Evolutionary conservation across 345 rosid species (phyloP), one percentile per base, ranked within the genome.

Genomic region (Xanthoceras sorbifolium): DNA sequence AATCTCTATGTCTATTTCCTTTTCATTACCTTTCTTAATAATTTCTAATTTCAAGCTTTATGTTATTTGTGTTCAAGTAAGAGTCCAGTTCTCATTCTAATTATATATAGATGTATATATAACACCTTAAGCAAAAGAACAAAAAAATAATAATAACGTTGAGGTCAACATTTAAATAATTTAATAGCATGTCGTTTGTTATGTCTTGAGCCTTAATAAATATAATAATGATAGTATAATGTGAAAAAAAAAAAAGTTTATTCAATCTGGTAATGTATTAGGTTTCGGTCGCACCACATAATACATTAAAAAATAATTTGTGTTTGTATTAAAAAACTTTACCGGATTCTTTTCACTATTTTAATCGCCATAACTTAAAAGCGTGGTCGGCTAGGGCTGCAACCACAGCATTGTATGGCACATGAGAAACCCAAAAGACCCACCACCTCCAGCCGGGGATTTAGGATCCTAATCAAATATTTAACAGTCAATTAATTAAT

Each of bases 401-500:
- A 59, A 11, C 36, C 9, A 59, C 26, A 15, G 26, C 14, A n/a
- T n/a, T 5, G 26, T 36, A 25, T 28, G 9, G 28, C 77, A 74
- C 69, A 29, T 74, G 77, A 59, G 42, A 44, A 15, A 11, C 46
- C 29, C 29, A 14, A 46, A 29, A 44, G 20, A 73, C 12, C n/a
- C 31, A 63, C 61, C 71, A 73, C 17, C 59, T 17, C 7, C n/a
- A 61, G 69, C 44, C 60, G 77, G 55, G 14, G 46, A 46, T 63
- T 74, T 12, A 63, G 77, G 77, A 73, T 63, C 77, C 61, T 20
- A n/a, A 73, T 17, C 18, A 67, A 67, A 42, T 28, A 7, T 38
- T 29, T 7, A 28, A 9, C 26, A 17, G 60, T n/a, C 42, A 50
- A 31, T 17, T 10, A 11, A 11, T 64, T 14, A 46, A 46, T 40